Evolutionary conservation across 331 rosid genomes (phyloP), one percentile per base, ranked within the genome.

Genomic region (Pyracantha coccinea): DNA sequence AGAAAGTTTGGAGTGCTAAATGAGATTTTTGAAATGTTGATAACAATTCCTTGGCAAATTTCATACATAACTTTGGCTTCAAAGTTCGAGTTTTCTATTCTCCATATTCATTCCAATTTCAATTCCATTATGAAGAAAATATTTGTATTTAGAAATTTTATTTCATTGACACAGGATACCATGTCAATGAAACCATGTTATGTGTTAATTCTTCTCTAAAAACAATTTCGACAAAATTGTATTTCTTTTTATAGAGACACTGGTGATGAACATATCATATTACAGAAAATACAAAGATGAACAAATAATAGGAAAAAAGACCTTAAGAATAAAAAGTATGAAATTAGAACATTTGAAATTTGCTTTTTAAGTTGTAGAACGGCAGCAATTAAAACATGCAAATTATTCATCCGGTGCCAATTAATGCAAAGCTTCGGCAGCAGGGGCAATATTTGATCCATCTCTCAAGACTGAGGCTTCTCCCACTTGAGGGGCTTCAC

Each of bases 401-500:
- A 74, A 84, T 89, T 87, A 89, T 89, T 87, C 85, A 84, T 78
- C 85, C 82, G 78, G 69, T 66, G 78, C 84, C 73, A 75, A 69
- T 68, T 65, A 78, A 75, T 66, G 76, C 65, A 74, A 17, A 45
- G 70, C 77, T 73, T 38, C 23, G 61, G 79, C 65, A 66, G 75
- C 73, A 23, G 45, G 3, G 44, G 29, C 28, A 3, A 3, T 62
- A 32, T 13, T 59, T 11, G 70, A 59, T 44, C 24, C 15, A 64
- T 44, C 81, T 83, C 77, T 27, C n/a, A 61, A 27, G 90, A 80
- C 64, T 88, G 89, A 33, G 97, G 91, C 84, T 93, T 89, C 81
- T 93, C 96, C 90, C 92, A 86, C 85, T 93, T 89, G 75, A 93
- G 98, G 82, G 97, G 97, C 96, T 89, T 93, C 76, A 93, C 97